phyloP scores from a whole-genome alignment of 805 yeast genomes.

The Wickerhamiella dianesei region DNA sequence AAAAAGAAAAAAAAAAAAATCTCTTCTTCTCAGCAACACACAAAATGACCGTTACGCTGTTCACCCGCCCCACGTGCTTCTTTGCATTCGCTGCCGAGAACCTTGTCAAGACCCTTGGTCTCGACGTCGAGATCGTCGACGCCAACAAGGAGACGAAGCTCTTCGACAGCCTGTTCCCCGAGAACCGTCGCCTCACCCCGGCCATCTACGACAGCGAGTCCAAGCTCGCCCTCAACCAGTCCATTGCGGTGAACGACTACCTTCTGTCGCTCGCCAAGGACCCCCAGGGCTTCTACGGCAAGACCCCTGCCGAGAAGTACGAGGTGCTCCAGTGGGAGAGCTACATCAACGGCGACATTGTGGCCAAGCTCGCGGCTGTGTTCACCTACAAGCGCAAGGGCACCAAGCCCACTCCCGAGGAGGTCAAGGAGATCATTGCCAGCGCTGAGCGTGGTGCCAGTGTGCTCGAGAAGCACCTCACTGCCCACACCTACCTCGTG shows the following conservation, averaged over 20 bases:
- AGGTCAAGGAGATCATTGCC: constrained; percentile 38
- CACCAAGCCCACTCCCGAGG: constrained; percentile 54
- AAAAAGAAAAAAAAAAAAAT: background rate
- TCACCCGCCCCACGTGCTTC: constrained; percentile 13
- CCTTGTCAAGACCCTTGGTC: constrained; percentile 11
- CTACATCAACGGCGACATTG: constrained; percentile 53
- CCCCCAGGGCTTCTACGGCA: constrained; percentile 14
- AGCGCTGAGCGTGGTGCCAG: constrained; percentile 19
- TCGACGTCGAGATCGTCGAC: constrained; percentile 13
- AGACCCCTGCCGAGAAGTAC: constrained; percentile 9
- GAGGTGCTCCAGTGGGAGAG: constrained; percentile 64
- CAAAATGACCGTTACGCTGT: constrained; percentile 15
- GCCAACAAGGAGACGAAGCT: constrained; percentile 7
- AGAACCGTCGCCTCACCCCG: constrained; percentile 14
- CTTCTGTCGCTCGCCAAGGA: constrained; percentile 16
- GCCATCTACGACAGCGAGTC: constrained; percentile 12
- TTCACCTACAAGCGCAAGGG: constrained; percentile 31
- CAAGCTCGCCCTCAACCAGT: constrained; percentile 13
- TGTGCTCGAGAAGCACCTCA: constrained; percentile 34
- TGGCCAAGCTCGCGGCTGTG: constrained; percentile 37
- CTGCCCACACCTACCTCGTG: constrained; percentile 52
- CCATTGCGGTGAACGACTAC: constrained; percentile 17
- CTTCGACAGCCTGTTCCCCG: constrained; percentile 12
- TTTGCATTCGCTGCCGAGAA: constrained; percentile 16
- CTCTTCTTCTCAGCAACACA: background rate